Conservation (phyloP, 2,329 filamentous ascomycete genomes). For the Hymenotorrendiella dingleyae region DNA sequence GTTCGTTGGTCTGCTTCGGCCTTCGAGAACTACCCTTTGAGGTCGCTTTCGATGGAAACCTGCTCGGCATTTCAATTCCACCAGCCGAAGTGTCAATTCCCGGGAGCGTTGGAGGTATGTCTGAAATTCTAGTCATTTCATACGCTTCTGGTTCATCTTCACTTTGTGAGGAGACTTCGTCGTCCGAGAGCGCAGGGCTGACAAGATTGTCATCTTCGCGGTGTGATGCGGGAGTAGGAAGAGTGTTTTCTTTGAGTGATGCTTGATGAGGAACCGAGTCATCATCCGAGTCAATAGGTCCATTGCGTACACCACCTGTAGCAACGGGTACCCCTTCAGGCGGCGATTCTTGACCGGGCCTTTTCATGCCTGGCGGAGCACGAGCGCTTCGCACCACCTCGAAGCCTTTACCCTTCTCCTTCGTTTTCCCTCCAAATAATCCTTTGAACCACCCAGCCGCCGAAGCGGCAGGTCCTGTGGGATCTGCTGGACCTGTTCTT, state of each 20-base stretch:
- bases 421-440: conserved; percentile 76
- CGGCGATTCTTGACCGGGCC: conserved; percentile 59
- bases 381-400: conserved; percentile 89
- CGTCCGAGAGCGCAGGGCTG: conserved; percentile 30
- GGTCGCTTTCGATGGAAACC: conserved; percentile 54
- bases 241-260: conserved; percentile 20
- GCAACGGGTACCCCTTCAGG: conserved; percentile 61
- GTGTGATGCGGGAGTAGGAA: conserved; percentile 11
- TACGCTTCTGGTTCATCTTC: conserved; percentile 41
- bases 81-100: conserved; percentile 43
- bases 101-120: conserved; percentile 51
- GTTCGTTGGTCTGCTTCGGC: conserved; percentile 13
- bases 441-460: conserved; percentile 85
- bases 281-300: conserved; percentile 60
- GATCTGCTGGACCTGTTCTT: conserved; percentile 91
- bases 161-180: conserved; percentile 43
- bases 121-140: conserved; percentile 38
- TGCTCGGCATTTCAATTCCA: conserved; percentile 47
- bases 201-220: conserved; percentile 25
- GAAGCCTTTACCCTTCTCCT: conserved; percentile 93
- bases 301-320: conserved; percentile 35
- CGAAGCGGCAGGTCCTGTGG: conserved; percentile 82
- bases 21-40: conserved; percentile 28
- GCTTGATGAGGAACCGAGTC: conserved; percentile 39
- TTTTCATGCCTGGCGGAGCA: conserved; percentile 70